Conservation (phyloP, 129 eudicot species). For the Kitagawia praeruptora region DNA sequence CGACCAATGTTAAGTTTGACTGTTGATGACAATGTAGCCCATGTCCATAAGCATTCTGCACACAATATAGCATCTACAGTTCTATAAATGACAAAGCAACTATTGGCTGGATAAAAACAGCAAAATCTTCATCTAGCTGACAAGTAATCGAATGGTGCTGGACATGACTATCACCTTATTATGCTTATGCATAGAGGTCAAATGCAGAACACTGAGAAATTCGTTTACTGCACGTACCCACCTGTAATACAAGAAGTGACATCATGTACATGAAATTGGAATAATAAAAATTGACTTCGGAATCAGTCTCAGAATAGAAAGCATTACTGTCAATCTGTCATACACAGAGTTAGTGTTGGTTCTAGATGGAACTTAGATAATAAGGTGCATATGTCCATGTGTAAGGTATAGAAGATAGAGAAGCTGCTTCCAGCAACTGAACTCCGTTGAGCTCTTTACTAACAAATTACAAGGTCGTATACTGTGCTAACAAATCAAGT, state of each 20-base stretch:
- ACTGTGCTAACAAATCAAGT: background rate
- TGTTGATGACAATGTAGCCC: too few species aligned
- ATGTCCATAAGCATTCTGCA: too few species aligned
- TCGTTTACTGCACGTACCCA: conserved; percentile 91
- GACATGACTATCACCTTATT: conserved; percentile 36
- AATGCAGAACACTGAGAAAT: conserved; percentile 54
- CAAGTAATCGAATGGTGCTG: background rate
- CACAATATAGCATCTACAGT: background rate
- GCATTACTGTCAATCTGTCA: background rate
- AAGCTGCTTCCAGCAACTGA: too few species aligned
- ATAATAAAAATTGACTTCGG: background rate
- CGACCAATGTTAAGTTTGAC: background rate
- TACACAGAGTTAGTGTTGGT: background rate
- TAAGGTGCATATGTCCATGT: too few species aligned
- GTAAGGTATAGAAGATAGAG: too few species aligned
- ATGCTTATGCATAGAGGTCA: conserved; percentile 54
- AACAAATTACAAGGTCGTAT: too few species aligned
- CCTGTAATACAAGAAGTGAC: conserved; percentile 38
- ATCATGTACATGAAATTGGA: background rate
- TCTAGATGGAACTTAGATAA: background rate
- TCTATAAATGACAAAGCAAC: background rate
- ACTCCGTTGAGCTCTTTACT: too few species aligned
- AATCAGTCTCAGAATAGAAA: background rate
- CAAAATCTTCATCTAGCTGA: background rate
- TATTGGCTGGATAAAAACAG: background rate